Evolutionary conservation across 2,329 filamentous ascomycete genomes (phyloP), one percentile per base, ranked within the genome.

Genomic region (Diplodia scrobiculata): DNA sequence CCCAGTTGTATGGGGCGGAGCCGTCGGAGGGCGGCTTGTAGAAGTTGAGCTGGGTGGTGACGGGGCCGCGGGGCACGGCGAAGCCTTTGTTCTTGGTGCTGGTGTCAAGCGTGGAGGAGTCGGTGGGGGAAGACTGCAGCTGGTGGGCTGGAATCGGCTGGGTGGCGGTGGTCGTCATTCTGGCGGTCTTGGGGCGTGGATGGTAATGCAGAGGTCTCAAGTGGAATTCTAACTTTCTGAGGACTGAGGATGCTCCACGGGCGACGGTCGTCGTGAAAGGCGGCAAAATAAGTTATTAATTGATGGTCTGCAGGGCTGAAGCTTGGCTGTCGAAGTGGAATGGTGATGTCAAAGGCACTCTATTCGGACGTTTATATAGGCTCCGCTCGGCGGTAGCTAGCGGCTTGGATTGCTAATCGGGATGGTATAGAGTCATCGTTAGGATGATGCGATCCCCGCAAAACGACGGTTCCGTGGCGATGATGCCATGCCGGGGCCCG

Each of bases 31-130:
- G 89, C 0, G 84, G 82, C 11, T 75, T 70, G 78, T 85, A 91
- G 82, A 89, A 93, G 78, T 86, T 84, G 36, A 93, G 80, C n/a
- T 76, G 77, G 10, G 88, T 84, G 54, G 81, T 81, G 67, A 90
- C 85, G 69, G 86, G 81, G 68, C 90, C 90, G 66, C 86, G 80
- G 19, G 86, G 84, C 51, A 84, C 76, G 58, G 71, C 70, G 32
- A 74, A 58, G 63, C 74, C 74, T 5, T 52, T 41, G 63, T 27
- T 51, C 68, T 76, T 68, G 17, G 66, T 66, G 17, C 69, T 69
- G 45, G 72, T 70, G 51, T 78, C 74, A 47, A 71, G 69, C 3
- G 68, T 67, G 27, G 70, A 69, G 14, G 75, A 68, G 11, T 73
- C 67, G 48, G 73, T 67, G 11, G 71, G 10, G 66, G 69, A 50